Base-by-base conservation (phyloP, 1,284 basidiomycete species). In the Ustilago vetiveriae region DNA sequence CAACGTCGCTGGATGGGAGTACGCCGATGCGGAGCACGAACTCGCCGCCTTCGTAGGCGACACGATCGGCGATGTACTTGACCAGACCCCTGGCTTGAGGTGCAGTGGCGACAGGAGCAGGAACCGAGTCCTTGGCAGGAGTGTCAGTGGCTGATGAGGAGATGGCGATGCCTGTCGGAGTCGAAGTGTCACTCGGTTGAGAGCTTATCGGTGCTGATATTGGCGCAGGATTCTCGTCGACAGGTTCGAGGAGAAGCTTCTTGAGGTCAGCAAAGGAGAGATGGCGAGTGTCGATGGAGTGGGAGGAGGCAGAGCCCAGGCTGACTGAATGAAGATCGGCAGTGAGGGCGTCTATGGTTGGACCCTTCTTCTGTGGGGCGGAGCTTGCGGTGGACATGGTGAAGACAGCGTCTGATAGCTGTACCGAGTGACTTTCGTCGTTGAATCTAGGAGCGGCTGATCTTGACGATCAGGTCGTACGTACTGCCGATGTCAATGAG, bases 281-380 rank as follows among this genome's bases (percentile, higher is more conserved):
- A 17, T 49, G n/a, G 26, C 13, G 37, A 22, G 46, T 38, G 23
- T 65, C 49, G 29, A 49, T 39, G 14, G 26, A 7, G 8, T 14
- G 11, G 2, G 39, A 36, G 23, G 17, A 11, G 10, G 37, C 39
- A 23, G 60, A 24, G 7, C 36, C 16, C 30, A 66, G 19, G 16
- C 39, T 39, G 39, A 43, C 54, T 16, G 54, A 41, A 35, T 65
- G 40, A 6, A 74, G 50, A 26, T 67, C 47, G 17, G 68, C 54
- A 5, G 74, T 72, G 22, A 76, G 65, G n/a, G 62, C 57, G 44
- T 76, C 74, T 58, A 76, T 64, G 54, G 68, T 66, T 1, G 64
- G 56, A 3, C 21, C 54, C 52, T 64, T 68, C 21, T 68, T 72
- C 39, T 60, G 47, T 40, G 55, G 19, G 14, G 58, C 37, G 29